Evolutionary conservation across 179 eudicot species (phyloP), one percentile per base, ranked within the genome.

Genomic region (Patellifolia procumbens): DNA sequence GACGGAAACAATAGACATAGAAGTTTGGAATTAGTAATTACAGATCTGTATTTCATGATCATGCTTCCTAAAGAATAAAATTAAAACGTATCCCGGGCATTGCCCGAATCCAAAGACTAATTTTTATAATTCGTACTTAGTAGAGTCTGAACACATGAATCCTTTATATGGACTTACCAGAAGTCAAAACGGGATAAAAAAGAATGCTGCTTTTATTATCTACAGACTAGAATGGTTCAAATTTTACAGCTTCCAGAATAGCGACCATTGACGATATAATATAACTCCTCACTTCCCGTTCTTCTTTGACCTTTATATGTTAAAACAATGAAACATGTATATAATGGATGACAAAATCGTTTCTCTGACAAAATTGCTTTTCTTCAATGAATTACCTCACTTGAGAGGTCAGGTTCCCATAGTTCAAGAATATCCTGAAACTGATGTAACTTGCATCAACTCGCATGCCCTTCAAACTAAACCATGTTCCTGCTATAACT

Each of bases 331-430:
- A 58, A 68, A 22, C 3, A 31, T 8, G 59, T 34, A 26, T 34
- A 51, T 35, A n/a, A 39, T 20, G 29, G n/a, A 76, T 46, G 20
- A 59, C 10, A 8, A 53, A 71, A 9, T 56, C 52, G 62, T 28
- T 2, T 43, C 35, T 78, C 39, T 31, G 51, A 59, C 72, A 81
- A 81, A 81, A 66, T 55, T 72, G 74, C 37, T 35, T 42, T 1
- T 16, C 2, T 37, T 19, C 35, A 29, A 35, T 34, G 59, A 59
- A 73, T 67, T 39, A 67, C 67, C 60, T 28, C 78, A 24, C 35
- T 65, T 31, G 22, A 39, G 39, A 80, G 66, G 68, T 17, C 42
- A 32, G 45, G 64, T 64, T 66, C 26, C 42, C 52, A 48, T 16
- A 42, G 46, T 39, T 68, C 52, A 53, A 61, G 31, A 46, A 59